A percentile compares a stretch with the other conserved stretches of the same genome.
Evolutionary conservation across 1,284 basidiomycete species (phyloP).

Genomic region (Apiotrichum sp.): DNA sequence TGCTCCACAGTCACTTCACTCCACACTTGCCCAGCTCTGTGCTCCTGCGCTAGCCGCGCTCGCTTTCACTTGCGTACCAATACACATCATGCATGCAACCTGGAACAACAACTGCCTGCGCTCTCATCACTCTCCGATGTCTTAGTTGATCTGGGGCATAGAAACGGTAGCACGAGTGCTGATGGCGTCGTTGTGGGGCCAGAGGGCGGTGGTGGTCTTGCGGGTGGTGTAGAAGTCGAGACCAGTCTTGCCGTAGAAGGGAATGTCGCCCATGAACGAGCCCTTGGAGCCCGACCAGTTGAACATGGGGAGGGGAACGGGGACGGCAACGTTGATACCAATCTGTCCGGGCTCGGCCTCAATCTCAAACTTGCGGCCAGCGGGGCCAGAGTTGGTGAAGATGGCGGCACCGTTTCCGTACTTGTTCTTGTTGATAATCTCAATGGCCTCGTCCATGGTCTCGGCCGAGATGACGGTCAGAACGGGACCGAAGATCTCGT

Average conservation of each 20-base stretch:
- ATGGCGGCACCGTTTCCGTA: slow-evolving; percentile 92
- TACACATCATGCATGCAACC: slow-evolving; percentile 13
- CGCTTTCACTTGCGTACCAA: too few relatives aligned
- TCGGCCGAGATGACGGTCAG: slow-evolving; percentile 73
- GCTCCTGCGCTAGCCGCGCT: too few relatives aligned
- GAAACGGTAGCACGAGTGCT: slow-evolving; percentile 29
- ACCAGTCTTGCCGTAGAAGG: slow-evolving; percentile 72
- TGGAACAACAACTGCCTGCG: slow-evolving; percentile 10
- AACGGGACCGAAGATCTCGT: slow-evolving; percentile 94
- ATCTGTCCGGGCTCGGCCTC: slow-evolving; percentile 87
- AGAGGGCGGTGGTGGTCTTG: slow-evolving; percentile 39
- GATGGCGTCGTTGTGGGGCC: slow-evolving; percentile 40
- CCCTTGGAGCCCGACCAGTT: slow-evolving; percentile 54
- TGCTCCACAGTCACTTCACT: too few relatives aligned
- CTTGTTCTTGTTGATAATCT: slow-evolving; percentile 79
- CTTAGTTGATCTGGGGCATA: slow-evolving; percentile 43
- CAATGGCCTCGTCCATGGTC: slow-evolving; percentile 84
- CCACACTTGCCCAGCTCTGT: too few relatives aligned
- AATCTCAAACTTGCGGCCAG: slow-evolving; percentile 86
- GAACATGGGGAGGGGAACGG: slow-evolving; percentile 72
- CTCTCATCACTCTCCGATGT: background rate
- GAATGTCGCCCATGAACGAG: slow-evolving; percentile 78
- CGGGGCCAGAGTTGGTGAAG: slow-evolving; percentile 94
- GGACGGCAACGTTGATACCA: slow-evolving; percentile 92
- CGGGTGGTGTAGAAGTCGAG: slow-evolving; percentile 41